Evolutionary conservation across 768 basidiomycete genomes (phyloP), one percentile per base, ranked within the genome.

Genomic region (Hydnum rufescens): DNA sequence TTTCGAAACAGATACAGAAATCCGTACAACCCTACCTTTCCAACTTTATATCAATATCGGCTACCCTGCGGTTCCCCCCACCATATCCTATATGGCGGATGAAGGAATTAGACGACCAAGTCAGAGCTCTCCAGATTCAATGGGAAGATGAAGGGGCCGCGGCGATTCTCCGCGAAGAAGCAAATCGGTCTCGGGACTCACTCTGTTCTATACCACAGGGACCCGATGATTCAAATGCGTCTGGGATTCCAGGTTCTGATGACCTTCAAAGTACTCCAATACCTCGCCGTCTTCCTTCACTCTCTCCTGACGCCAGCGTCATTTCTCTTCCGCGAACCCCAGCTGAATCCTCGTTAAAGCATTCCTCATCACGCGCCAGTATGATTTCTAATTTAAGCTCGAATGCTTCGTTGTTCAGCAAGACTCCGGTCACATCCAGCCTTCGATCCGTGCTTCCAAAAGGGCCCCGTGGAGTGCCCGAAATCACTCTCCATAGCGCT

Each of bases 31-130:
- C 85, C 1, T 99, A 95, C 63, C 68, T 71, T 58, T 77, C 70
- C 55, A 90, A 85, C 1, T 88, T 89, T 60, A 83, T 96, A 29
- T 97, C 95, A 1, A 85, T 89, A 42, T 96, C 92, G 2, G 83
- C 92, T 0, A 88, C 90, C 0, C 68, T 96, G 46, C 77, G 87
- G 3, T 95, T 95, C 63, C 85, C 81, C 13, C 89, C 93, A 23
- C 95, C 95, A 3, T 81, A 86, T 61, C 82, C 90, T 4, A 75
- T 99, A 36, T 70, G 74, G 2, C 74, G 74, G 44, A 95, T 97
- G 88, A 82, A 84, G 59, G 80, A 85, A 58, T 68, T 96, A 4
- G 90, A 97, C 59, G 74, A 80, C 23, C 72, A 79, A 52, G 72
- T 93, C n/a, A 67, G 72, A 31, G 69, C 70, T 28, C 74, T 79